phyloP scores from a whole-genome alignment of 2,329 filamentous ascomycete species.

The Talaromyces sp. region DNA sequence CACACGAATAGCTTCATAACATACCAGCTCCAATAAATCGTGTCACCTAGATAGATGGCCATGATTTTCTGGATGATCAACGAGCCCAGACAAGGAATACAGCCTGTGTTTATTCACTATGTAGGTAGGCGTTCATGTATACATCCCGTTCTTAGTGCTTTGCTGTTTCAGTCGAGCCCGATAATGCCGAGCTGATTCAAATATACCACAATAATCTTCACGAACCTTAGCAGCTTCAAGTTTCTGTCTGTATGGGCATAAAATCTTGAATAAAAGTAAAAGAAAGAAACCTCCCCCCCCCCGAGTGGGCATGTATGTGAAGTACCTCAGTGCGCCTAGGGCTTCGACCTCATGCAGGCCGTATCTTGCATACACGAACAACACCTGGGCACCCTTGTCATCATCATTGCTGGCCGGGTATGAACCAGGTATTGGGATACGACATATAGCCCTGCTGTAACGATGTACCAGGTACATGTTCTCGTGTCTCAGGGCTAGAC shows the following conservation, averaged over 20 bases:
- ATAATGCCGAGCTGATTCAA: neutral
- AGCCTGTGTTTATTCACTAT: no score
- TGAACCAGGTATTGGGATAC: neutral
- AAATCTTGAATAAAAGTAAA: neutral
- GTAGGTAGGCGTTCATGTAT: no score
- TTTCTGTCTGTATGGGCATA: no score
- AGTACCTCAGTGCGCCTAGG: neutral
- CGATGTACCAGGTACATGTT: neutral
- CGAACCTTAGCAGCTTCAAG: no score
- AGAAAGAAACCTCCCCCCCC: no score
- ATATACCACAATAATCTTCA: neutral
- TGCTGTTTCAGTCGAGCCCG: neutral
- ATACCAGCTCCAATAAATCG: no score
- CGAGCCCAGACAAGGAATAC: no score
- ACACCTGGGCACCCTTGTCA: conserved; percentile 1
- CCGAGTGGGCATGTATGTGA: neutral
- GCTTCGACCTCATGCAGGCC: neutral
- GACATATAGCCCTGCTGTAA: neutral
- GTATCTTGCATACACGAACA: neutral
- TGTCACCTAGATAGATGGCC: no score
- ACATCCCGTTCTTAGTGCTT: neutral
- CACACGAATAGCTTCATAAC: no score
- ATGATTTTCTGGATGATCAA: no score
- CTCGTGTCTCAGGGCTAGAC: neutral
- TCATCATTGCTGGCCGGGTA: neutral